A percentile compares a stretch with the other conserved stretches of the same genome.
Conservation (phyloP, 1,284 basidiomycete species). For the Ceraceosorus guamensis region DNA sequence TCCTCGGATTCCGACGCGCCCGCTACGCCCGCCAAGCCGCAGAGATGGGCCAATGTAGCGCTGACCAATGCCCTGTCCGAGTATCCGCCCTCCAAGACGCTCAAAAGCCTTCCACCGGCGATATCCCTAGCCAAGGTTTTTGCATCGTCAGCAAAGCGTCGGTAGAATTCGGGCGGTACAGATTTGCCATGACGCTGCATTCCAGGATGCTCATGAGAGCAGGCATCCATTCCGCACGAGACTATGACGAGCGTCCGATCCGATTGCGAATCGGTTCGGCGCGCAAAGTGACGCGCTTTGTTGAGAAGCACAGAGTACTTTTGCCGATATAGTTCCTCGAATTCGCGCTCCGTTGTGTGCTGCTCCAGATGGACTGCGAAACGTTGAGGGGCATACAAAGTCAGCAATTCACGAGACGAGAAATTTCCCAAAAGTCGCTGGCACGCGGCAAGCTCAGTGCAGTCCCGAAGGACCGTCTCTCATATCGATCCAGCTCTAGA, state of each 20-base stretch:
- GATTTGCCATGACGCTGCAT: conserved; percentile 91
- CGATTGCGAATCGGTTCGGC: conserved; percentile 59
- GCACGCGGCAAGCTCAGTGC: too few species aligned
- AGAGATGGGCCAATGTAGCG: conserved; percentile 50
- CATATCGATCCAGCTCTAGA: too few species aligned
- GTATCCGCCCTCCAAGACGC: conserved; percentile 90
- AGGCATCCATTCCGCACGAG: conserved; percentile 76
- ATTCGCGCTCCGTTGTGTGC: conserved; percentile 67
- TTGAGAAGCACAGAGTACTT: conserved; percentile 66
- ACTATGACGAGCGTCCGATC: conserved; percentile 65
- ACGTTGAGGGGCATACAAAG: neutral
- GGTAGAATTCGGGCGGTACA: conserved; percentile 79
- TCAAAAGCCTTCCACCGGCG: conserved; percentile 67
- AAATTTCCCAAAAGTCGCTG: conserved; percentile 1
- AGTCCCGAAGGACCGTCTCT: too few species aligned
- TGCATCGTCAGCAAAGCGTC: conserved; percentile 71
- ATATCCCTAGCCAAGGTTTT: conserved; percentile 62
- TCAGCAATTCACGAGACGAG: conserved; percentile 13
- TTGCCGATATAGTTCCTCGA: conserved; percentile 68
- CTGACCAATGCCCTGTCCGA: conserved; percentile 71
- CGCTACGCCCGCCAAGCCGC: conserved; percentile 14
- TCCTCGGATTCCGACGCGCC: too few species aligned
- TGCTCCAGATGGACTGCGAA: conserved; percentile 66
- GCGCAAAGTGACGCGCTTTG: conserved; percentile 67
- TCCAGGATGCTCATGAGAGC: conserved; percentile 77